A percentile compares a stretch with the other conserved stretches of the same genome.
Evolutionary conservation across 2,329 filamentous ascomycete genomes (phyloP).

Genomic region (Mariannaea sp.): DNA sequence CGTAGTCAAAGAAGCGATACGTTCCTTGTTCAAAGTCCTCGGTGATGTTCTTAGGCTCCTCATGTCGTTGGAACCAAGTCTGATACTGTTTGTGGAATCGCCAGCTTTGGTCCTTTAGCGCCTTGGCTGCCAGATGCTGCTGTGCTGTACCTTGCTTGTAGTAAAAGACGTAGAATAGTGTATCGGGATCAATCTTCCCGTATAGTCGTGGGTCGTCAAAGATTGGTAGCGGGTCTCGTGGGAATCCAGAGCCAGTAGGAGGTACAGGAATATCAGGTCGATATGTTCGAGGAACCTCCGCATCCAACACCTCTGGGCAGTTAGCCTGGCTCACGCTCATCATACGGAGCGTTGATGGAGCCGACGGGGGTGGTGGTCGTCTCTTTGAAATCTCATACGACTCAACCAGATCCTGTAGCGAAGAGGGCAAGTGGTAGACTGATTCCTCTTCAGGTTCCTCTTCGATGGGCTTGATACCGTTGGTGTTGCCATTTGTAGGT

Average conservation of each 20-base stretch:
- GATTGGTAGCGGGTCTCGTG: slow-evolving; percentile 87
- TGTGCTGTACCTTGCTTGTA: slow-evolving; percentile 97
- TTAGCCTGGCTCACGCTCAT: slow-evolving; percentile 74
- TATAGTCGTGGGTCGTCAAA: slow-evolving; percentile 92
- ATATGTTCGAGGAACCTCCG: slow-evolving; percentile 83
- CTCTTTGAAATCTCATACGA: slow-evolving; percentile 86
- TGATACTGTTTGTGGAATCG: slow-evolving; percentile 99
- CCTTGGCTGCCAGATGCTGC: slow-evolving; percentile 93
- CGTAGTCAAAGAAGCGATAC: slow-evolving; percentile 99
- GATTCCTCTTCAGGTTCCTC: slow-evolving; percentile 69
- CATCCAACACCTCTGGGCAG: slow-evolving; percentile 76
- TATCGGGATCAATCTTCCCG: slow-evolving; percentile 88
- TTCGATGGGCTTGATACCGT: slow-evolving; percentile 54
- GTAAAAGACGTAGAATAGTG: slow-evolving; percentile 98
- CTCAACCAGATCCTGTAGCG: slow-evolving; percentile 86
- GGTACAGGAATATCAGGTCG: slow-evolving; percentile 80
- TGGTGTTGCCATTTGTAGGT: slow-evolving; percentile 57
- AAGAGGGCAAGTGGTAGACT: slow-evolving; percentile 89
- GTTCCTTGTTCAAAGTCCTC: slow-evolving; percentile 99
- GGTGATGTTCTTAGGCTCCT: slow-evolving; percentile 97
- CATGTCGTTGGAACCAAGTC: slow-evolving; percentile 98
- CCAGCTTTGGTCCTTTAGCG: slow-evolving; percentile 98
- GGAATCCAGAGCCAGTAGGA: slow-evolving; percentile 78
- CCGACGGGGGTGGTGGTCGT: slow-evolving; percentile 63
- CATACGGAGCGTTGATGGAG: slow-evolving; percentile 72